Evolutionary conservation across 2,329 filamentous ascomycete species (phyloP).

Genomic region (Diaporthe ilicicola): DNA sequence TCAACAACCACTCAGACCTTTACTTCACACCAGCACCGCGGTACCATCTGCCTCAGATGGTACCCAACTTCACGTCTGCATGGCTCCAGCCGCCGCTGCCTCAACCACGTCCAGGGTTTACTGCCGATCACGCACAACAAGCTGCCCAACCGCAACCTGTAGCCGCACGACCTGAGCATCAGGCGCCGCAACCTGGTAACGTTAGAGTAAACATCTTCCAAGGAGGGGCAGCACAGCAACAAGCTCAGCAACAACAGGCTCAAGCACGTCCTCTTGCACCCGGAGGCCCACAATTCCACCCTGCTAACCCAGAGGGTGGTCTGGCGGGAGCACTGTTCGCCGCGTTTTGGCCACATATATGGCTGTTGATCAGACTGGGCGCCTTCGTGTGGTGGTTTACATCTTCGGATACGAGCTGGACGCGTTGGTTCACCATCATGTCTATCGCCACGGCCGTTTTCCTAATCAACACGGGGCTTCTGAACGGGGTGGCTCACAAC

Average conservation of each 20-base stretch:
- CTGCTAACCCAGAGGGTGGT: constrained; percentile 47
- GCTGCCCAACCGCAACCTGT: constrained; percentile 34
- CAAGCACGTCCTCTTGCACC: constrained; percentile 22
- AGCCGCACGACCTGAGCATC: constrained; percentile 16
- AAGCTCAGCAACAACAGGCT: constrained; percentile 8
- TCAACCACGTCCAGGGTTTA: constrained; percentile 40
- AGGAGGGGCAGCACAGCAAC: constrained; percentile 23
- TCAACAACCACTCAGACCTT: constrained; percentile 59
- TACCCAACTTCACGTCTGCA: constrained; percentile 32
- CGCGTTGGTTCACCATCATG: constrained; percentile 64
- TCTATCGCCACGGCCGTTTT: constrained; percentile 64
- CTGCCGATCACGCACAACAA: constrained; percentile 30
- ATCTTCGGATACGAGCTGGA: constrained; percentile 64
- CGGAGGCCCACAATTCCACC: constrained; percentile 40
- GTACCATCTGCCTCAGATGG: neutral
- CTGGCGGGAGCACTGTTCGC: constrained; percentile 47
- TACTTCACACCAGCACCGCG: constrained; percentile 53
- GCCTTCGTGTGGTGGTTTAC: constrained; percentile 74
- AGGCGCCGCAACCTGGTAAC: constrained; percentile 27
- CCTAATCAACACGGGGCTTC: constrained; percentile 65
- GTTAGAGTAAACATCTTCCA: constrained; percentile 23
- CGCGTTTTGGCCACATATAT: constrained; percentile 67
- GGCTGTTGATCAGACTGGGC: constrained; percentile 65
- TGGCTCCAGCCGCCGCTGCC: constrained; percentile 36
- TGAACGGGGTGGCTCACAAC: constrained; percentile 64